phyloP scores from a whole-genome alignment of 148 eudicot genomes.

The Euryodendron excelsum region DNA sequence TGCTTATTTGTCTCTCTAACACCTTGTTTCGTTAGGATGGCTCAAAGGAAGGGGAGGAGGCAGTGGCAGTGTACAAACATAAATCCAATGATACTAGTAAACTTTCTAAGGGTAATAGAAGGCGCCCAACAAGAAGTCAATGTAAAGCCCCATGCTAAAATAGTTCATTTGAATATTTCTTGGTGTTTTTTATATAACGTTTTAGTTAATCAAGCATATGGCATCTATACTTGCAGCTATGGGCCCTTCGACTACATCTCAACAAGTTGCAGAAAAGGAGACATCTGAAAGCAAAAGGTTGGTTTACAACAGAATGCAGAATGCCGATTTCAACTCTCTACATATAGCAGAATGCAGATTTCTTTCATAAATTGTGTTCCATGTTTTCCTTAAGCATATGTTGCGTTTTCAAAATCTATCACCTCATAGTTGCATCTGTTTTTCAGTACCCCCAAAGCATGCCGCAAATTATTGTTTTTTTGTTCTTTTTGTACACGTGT shows the following conservation, averaged over 20 bases:
- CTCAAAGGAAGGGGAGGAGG: constrained; percentile 20
- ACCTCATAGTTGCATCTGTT: neutral
- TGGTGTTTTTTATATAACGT: neutral
- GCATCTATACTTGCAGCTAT: constrained; percentile 35
- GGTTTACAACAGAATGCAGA: neutral
- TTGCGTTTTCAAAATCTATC: neutral
- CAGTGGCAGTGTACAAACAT: neutral
- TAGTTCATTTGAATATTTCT: neutral
- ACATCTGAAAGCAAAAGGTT: constrained; percentile 68
- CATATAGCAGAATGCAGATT: neutral
- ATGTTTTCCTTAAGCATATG: neutral
- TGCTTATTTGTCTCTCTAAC: neutral
- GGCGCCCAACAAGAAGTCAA: constrained; percentile 40
- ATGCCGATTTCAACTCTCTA: neutral
- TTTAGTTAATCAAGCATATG: neutral
- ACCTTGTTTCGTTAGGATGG: neutral
- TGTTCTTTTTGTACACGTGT: neutral
- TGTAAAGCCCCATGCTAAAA: constrained; percentile 25
- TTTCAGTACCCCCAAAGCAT: neutral
- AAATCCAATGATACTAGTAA: constrained; percentile 8
- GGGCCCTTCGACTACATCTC: constrained; percentile 27
- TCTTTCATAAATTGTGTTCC: neutral
- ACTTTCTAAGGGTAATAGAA: constrained; percentile 14
- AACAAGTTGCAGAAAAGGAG: constrained; percentile 41
- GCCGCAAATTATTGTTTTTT: neutral